These are phyloP conservation scores for Lasiodiplodia sp. DNA, from an alignment of 2,329 filamentous ascomycete species.

Conservation along the genomic window DNA sequence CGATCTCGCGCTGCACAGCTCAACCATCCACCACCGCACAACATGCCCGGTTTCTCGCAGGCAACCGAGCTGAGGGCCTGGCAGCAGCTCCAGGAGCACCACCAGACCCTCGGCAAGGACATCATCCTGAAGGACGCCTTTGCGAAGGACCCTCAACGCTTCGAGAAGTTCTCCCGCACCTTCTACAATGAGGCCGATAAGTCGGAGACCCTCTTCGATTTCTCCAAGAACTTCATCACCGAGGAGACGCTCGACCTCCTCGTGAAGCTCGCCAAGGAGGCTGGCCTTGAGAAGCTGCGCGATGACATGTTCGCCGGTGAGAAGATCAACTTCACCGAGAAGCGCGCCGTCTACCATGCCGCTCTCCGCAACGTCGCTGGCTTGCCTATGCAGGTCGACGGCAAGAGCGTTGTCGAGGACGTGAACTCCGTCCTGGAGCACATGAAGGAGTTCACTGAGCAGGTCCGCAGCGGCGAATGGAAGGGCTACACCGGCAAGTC, in stretches of 20 bases:
- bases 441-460: conserved; percentile 98
- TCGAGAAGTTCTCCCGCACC: conserved; percentile 86
- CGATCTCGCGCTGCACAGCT: conserved; percentile 11
- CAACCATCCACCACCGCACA: conserved; percentile 34
- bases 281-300: conserved; percentile 87
- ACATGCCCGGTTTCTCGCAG: conserved; percentile 74
- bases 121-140: conserved; percentile 96
- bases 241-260: conserved; percentile 90
- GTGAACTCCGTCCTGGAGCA: conserved; percentile 92
- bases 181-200: conserved; percentile 81
- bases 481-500: conserved; percentile 98
- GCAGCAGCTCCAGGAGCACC: conserved; percentile 89
- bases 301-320: conserved; percentile 98
- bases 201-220: conserved; percentile 94
- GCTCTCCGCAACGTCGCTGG: conserved; percentile 90
- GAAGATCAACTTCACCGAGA: conserved; percentile 99
- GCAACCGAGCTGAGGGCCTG: conserved; percentile 86
- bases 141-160: conserved; percentile 84
- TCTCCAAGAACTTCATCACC: conserved; percentile 97
- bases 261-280: conserved; percentile 89
- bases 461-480: conserved; percentile 93
- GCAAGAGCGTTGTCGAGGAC: conserved; percentile 90
- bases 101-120: conserved; percentile 82
- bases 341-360: conserved; percentile 93
- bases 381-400: conserved; percentile 83